phyloP scores from a whole-genome alignment of 345 rosid species.

The Lagerstroemia speciosa region DNA sequence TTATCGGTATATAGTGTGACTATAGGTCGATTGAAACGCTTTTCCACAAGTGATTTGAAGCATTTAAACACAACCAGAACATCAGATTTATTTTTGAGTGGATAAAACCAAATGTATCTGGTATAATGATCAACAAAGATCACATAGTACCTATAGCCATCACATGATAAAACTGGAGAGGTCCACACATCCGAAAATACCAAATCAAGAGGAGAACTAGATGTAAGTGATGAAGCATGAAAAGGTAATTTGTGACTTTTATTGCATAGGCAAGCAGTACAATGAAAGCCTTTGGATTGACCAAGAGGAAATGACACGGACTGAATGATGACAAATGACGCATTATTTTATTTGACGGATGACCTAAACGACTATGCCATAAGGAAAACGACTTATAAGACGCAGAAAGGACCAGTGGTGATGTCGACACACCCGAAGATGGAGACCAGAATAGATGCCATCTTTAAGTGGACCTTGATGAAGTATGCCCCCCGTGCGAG shows the following conservation, averaged over 20 bases:
- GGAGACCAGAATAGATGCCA: neutral
- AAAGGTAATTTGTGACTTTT: conserved; percentile 9
- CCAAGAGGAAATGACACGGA: too few species aligned
- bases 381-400: neutral
- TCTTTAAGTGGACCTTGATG: neutral
- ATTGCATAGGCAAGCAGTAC: neutral
- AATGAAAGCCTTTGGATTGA: neutral
- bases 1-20: neutral
- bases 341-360: neutral
- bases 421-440: too few species aligned
- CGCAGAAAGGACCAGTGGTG: too few species aligned
- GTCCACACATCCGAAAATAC: conserved; percentile 7
- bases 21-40: neutral
- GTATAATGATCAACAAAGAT: conserved; percentile 7
- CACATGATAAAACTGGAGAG: neutral
- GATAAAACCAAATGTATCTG: conserved; percentile 4
- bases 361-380: conserved; percentile 3
- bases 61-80: neutral
- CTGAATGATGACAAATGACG: too few species aligned
- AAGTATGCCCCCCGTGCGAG: neutral
- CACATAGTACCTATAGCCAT: neutral
- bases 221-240: neutral
- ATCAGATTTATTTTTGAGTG: neutral
- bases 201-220: neutral
- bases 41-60: conserved; percentile 2